These are phyloP conservation scores for Scleroderma citrinum DNA, from an alignment of 768 basidiomycete species.

Conservation along the genomic window DNA sequence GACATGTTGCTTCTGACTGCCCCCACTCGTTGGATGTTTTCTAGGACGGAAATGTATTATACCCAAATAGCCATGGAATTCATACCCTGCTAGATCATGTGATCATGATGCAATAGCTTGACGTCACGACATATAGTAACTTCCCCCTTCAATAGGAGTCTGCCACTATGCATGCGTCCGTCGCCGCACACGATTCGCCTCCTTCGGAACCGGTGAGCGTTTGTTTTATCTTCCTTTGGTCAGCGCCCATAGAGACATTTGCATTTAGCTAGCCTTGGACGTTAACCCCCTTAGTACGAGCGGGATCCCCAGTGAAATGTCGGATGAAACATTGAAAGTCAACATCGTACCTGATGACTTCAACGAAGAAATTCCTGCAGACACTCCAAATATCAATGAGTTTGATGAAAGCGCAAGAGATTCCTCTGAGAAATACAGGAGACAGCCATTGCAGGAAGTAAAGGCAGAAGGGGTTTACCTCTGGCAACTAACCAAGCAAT, in stretches of 20 bases:
- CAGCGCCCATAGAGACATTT: not conserved
- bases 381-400: not conserved
- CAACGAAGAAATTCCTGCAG: not conserved
- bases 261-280: not conserved
- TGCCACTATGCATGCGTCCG: not conserved
- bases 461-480: conserved; percentile 49
- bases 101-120: not conserved
- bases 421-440: conserved; percentile 15
- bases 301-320: not conserved
- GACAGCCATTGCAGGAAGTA: conserved; percentile 32
- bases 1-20: conserved; percentile 72
- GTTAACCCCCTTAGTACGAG: not conserved
- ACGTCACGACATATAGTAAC: not conserved
- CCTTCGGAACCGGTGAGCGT: not conserved
- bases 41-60: conserved; percentile 28
- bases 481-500: conserved; percentile 46
- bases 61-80: not conserved
- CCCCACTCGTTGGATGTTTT: conserved; percentile 87
- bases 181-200: not conserved
- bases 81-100: not conserved
- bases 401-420: not conserved
- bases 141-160: not conserved
- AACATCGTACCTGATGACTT: not conserved
- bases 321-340: not conserved
- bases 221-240: not conserved